Evolutionary conservation across 179 eudicot species (phyloP).

Genomic region (Beta corolliflora): DNA sequence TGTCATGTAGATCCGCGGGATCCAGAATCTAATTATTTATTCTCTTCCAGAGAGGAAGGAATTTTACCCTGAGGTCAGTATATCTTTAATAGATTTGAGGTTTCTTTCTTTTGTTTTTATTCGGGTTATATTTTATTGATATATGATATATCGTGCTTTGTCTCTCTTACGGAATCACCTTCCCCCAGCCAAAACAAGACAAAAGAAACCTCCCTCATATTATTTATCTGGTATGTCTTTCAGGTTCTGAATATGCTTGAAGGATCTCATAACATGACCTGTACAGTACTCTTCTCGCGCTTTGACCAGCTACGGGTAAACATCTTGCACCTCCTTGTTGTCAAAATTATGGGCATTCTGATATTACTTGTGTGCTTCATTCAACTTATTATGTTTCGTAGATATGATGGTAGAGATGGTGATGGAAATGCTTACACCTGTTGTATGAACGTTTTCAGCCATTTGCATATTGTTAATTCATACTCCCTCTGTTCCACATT

Average conservation of each 20-base stretch:
- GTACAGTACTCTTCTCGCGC: constrained; percentile 72
- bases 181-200: neutral
- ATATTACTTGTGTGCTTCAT: neutral
- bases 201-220: neutral
- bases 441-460: neutral
- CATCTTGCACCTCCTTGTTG: constrained; percentile 11
- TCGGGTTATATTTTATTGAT: neutral
- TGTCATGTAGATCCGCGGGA: constrained; percentile 69
- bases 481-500: neutral
- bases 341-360: neutral
- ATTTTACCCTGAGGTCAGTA: constrained; percentile 89
- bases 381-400: neutral
- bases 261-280: constrained; percentile 66
- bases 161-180: neutral
- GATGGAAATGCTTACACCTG: neutral
- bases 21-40: constrained; percentile 81
- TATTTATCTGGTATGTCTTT: neutral
- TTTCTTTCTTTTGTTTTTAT: neutral
- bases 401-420: neutral
- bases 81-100: neutral
- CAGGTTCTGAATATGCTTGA: constrained; percentile 93
- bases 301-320: constrained; percentile 80
- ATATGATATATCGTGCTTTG: neutral
- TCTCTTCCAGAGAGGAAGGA: constrained; percentile 96
- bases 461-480: neutral